These are phyloP conservation scores for Lepiota venenata DNA, from an alignment of 768 basidiomycete genomes.

Conservation along the genomic window DNA sequence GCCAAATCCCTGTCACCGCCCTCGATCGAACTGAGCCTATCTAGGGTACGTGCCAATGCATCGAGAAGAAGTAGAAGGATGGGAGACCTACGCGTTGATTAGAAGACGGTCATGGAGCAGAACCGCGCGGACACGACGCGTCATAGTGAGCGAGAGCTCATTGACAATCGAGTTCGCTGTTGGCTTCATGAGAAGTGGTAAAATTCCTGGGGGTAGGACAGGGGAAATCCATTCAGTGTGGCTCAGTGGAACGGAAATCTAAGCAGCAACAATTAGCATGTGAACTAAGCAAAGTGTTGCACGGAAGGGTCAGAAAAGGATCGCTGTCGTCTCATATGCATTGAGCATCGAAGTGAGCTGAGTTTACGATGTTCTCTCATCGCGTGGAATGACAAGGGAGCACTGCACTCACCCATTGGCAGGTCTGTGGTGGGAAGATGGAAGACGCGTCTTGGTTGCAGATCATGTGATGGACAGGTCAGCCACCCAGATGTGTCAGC, in stretches of 20 bases:
- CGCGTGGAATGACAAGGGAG: constrained; percentile 10
- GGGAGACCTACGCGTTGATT: not conserved
- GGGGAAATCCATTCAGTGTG: no score
- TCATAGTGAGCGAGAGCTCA: no score
- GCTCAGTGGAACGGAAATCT: no score
- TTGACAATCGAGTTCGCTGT: no score
- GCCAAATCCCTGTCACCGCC: not conserved
- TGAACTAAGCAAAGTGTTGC: not conserved
- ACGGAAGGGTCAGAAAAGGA: constrained; percentile 32
- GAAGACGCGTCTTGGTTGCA: constrained; percentile 3
- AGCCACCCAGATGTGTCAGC: constrained; percentile 31
- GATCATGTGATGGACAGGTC: constrained; percentile 23
- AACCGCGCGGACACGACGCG: no score
- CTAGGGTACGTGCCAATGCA: not conserved
- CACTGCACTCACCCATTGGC: constrained; percentile 8
- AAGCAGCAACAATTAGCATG: not conserved
- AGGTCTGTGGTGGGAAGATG: not conserved
- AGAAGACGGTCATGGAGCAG: no score
- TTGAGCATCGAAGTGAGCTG: constrained; percentile 64
- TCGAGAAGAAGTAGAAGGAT: not conserved
- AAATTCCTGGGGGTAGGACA: no score
- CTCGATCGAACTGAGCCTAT: not conserved
- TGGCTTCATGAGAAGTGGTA: no score
- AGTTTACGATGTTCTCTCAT: constrained; percentile 37
- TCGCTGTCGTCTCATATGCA: constrained; percentile 54